These are phyloP conservation scores for Stephania cephalantha DNA, from an alignment of 164 flowering plant genomes.

Conservation along the genomic window DNA sequence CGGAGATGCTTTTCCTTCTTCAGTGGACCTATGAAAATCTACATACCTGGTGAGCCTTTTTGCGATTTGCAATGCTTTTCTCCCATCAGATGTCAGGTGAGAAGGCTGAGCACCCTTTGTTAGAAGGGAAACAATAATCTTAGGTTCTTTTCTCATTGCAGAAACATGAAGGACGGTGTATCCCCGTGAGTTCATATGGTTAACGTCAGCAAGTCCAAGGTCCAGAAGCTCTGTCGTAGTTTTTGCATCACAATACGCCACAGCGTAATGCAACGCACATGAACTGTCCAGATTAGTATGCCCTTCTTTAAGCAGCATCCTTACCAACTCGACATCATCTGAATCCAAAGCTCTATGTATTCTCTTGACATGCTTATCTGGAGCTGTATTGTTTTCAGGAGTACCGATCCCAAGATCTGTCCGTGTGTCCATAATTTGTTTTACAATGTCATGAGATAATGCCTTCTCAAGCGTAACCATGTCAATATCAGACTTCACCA, in stretches of 20 bases:
- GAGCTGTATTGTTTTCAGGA: slow-evolving; percentile 33
- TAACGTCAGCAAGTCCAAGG: slow-evolving; percentile 79
- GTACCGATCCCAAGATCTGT: slow-evolving; percentile 29
- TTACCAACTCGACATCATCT: slow-evolving; percentile 84
- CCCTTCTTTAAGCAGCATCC: slow-evolving; percentile 72
- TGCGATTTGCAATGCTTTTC: slow-evolving; percentile 82
- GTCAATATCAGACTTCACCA: slow-evolving; percentile 66
- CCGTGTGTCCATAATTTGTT: slow-evolving; percentile 49
- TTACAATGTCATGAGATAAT: slow-evolving; percentile 43
- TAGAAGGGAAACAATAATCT: slow-evolving; percentile 74
- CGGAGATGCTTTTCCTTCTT: slow-evolving; percentile 63
- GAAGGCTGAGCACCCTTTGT: slow-evolving; percentile 77
- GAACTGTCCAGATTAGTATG: slow-evolving; percentile 77
- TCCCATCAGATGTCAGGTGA: slow-evolving; percentile 68
- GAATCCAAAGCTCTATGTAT: slow-evolving; percentile 85
- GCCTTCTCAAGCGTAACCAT: slow-evolving; percentile 59
- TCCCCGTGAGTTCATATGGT: slow-evolving; percentile 54
- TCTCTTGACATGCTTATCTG: slow-evolving; percentile 74
- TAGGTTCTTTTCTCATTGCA: slow-evolving; percentile 81
- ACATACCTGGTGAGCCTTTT: slow-evolving; percentile 63
- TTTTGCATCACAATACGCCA: slow-evolving; percentile 80
- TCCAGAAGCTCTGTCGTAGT: slow-evolving; percentile 76
- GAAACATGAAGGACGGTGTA: slow-evolving; percentile 82
- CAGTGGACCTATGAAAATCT: slow-evolving; percentile 43
- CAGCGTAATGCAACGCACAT: slow-evolving; percentile 88